phyloP scores from a whole-genome alignment of 2,329 filamentous ascomycete genomes.

The Rachicladosporium sp. region DNA sequence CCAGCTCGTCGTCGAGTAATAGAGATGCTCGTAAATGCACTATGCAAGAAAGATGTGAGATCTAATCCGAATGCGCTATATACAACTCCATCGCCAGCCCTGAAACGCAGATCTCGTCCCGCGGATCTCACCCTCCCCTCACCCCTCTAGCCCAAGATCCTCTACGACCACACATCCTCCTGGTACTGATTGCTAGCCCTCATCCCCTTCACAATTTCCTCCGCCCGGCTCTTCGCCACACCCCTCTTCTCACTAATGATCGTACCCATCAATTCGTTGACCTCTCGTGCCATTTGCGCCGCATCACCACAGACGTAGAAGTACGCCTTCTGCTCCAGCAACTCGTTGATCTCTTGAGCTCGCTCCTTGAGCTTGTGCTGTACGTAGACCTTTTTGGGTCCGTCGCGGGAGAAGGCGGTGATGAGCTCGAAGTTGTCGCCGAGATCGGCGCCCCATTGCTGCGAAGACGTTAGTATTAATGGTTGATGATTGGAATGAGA shows the following conservation, averaged over 20 bases:
- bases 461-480: slow-evolving; percentile 8
- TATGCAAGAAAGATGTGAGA: too few species aligned
- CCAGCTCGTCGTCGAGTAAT: slow-evolving; percentile 1
- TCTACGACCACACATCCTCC: slow-evolving; percentile 58
- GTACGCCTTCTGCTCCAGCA: slow-evolving; percentile 77
- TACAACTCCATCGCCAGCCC: neutral
- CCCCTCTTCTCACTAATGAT: slow-evolving; percentile 78
- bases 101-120: neutral
- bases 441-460: slow-evolving; percentile 74
- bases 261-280: slow-evolving; percentile 62
- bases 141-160: neutral
- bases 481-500: neutral
- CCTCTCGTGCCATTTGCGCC: slow-evolving; percentile 55
- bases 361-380: slow-evolving; percentile 83
- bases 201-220: slow-evolving; percentile 97
- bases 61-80: too few species aligned
- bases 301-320: slow-evolving; percentile 98
- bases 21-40: neutral
- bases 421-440: slow-evolving; percentile 84
- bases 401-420: slow-evolving; percentile 89
- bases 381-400: slow-evolving; percentile 82
- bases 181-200: slow-evolving; percentile 91
- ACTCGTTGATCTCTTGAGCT: slow-evolving; percentile 71
- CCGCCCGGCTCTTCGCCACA: slow-evolving; percentile 72
- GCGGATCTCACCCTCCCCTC: neutral